A percentile compares a stretch with the other conserved stretches of the same genome.
These are phyloP conservation scores for Colletotrichum euphorbiae DNA, from an alignment of 2,329 filamentous ascomycete species.

Conservation along the genomic window DNA sequence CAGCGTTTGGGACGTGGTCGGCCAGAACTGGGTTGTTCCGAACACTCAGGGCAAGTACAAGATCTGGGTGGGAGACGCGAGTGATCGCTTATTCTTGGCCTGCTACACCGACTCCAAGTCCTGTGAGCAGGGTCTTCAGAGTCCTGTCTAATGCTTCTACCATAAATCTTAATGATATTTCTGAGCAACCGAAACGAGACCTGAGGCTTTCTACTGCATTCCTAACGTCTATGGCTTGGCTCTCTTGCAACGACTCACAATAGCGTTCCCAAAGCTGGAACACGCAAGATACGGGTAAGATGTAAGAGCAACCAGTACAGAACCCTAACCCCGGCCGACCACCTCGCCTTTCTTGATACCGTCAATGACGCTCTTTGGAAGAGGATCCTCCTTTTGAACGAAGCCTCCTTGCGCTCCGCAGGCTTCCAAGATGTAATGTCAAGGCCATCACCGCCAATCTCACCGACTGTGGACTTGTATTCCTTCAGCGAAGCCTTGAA, in stretches of 20 bases:
- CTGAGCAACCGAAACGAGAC: too few species aligned
- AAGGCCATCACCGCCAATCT: constrained; percentile 52
- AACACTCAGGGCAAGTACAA: constrained; percentile 51
- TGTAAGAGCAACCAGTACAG: not conserved
- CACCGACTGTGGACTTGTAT: constrained; percentile 40
- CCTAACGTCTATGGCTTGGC: not conserved
- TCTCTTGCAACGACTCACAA: not conserved
- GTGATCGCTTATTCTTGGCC: constrained; percentile 45
- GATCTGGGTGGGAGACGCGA: constrained; percentile 54
- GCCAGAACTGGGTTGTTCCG: constrained; percentile 75
- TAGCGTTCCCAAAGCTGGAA: not conserved
- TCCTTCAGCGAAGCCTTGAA: constrained; percentile 42
- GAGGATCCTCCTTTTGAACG: constrained; percentile 50
- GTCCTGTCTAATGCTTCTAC: constrained; percentile 24
- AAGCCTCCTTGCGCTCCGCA: constrained; percentile 47
- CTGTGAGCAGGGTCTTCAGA: constrained; percentile 30
- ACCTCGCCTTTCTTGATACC: constrained; percentile 53
- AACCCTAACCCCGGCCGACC: constrained; percentile 36
- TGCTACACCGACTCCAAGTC: constrained; percentile 38
- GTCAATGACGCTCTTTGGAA: constrained; percentile 48
- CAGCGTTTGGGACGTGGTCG: constrained; percentile 76
- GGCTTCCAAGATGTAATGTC: constrained; percentile 52
- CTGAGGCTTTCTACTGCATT: too few species aligned
- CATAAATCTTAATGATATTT: not conserved
- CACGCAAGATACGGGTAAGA: not conserved